Percentiles rank a stretch among this genome's conserved stretches.
Evolutionary conservation across 2,329 filamentous ascomycete species (phyloP).

Genomic region (Aureobasidium sp.): DNA sequence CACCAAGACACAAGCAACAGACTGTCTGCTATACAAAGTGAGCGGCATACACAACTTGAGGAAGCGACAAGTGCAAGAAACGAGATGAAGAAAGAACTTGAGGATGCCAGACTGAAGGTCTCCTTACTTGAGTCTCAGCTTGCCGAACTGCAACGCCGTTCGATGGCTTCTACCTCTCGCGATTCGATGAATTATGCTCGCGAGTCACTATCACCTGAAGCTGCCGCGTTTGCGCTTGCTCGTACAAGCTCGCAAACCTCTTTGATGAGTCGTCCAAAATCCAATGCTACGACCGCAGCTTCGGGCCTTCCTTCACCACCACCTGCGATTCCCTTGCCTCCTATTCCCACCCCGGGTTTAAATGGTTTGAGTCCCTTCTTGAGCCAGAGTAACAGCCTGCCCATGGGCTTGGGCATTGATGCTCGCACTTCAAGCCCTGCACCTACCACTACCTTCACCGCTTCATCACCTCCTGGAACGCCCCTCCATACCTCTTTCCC

Average conservation of each 20-base stretch:
- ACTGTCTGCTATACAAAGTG: conserved; percentile 59
- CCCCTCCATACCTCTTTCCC: conserved; percentile 27
- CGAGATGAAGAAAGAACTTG: conserved; percentile 54
- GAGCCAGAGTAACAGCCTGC: neutral
- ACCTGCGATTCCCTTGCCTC: conserved; percentile 90
- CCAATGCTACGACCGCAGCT: conserved; percentile 69
- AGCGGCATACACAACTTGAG: conserved; percentile 37
- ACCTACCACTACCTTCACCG: conserved; percentile 27
- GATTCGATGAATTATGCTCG: conserved; percentile 23
- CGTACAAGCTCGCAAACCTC: conserved; percentile 35
- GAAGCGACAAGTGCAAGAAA: conserved; percentile 34
- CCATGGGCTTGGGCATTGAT: conserved; percentile 22
- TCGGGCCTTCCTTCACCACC: conserved; percentile 83
- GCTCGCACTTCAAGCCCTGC: conserved; percentile 47
- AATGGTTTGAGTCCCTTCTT: conserved; percentile 2
- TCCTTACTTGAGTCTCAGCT: conserved; percentile 66
- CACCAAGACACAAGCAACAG: conserved; percentile 80
- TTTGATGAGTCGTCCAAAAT: conserved; percentile 11
- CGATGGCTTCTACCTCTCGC: conserved; percentile 25
- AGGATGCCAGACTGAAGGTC: conserved; percentile 72
- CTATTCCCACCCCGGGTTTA: conserved; percentile 57
- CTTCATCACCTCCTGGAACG: conserved; percentile 28
- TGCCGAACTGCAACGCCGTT: conserved; percentile 41
- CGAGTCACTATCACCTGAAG: conserved; percentile 40
- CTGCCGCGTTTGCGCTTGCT: conserved; percentile 36